A percentile compares a stretch with the other conserved stretches of the same genome.
phyloP scores from a whole-genome alignment of 352 stramenopile genomes.

The Thraustochytrium sp. region DNA sequence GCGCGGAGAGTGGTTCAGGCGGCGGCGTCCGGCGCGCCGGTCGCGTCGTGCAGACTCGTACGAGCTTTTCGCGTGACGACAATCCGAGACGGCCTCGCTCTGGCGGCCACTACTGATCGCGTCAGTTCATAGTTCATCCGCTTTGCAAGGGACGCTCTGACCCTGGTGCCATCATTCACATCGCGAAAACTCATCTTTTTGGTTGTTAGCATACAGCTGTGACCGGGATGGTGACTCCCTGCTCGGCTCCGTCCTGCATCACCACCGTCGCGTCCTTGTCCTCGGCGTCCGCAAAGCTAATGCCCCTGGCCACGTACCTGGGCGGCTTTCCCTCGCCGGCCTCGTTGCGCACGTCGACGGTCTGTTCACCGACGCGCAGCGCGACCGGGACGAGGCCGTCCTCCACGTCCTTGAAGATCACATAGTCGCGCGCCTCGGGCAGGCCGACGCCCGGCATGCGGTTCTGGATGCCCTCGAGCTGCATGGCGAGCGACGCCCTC shows the following conservation, averaged over 20 bases:
- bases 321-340: neutral
- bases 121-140: too few relatives aligned
- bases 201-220: too few relatives aligned
- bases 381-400: neutral
- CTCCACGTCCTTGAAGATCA: neutral
- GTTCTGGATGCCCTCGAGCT: neutral
- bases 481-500: neutral
- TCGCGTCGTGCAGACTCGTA: neutral
- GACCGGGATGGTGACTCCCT: too few relatives aligned
- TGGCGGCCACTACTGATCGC: too few relatives aligned
- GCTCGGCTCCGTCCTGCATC: too few relatives aligned
- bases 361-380: neutral
- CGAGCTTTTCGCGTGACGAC: neutral
- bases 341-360: neutral
- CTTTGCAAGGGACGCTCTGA: too few relatives aligned
- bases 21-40: neutral
- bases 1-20: slow-evolving; percentile 46
- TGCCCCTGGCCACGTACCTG: neutral
- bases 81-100: neutral
- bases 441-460: neutral
- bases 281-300: neutral
- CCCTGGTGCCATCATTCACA: neutral
- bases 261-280: too few relatives aligned
- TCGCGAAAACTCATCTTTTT: too few relatives aligned
- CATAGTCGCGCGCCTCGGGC: neutral